Percentiles rank a stretch among this genome's conserved stretches.
These are phyloP conservation scores for Phytophthora boehmeriae DNA, from an alignment of 352 stramenopile species.

Conservation along the genomic window DNA sequence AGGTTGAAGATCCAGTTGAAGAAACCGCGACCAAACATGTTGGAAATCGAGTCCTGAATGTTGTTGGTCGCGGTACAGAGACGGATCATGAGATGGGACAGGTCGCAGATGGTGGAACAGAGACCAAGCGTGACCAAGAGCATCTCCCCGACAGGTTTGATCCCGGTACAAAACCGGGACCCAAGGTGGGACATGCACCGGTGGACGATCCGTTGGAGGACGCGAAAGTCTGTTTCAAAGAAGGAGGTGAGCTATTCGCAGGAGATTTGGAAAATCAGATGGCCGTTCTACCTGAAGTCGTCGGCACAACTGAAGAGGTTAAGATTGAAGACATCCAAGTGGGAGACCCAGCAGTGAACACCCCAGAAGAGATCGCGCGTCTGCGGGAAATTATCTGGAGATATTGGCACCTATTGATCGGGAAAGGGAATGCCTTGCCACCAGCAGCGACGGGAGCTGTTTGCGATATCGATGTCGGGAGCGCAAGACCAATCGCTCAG, in stretches of 20 bases:
- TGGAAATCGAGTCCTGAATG: too few species aligned
- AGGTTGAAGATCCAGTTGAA: too few species aligned
- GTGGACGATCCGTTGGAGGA: too few species aligned
- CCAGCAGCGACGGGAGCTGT: slow-evolving; percentile 19
- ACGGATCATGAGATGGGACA: too few species aligned
- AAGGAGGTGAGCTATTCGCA: slow-evolving; percentile 4
- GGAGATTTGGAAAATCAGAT: slow-evolving; percentile 23
- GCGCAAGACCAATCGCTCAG: slow-evolving; percentile 26
- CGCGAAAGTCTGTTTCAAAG: slow-evolving; percentile 21
- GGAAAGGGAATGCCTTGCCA: slow-evolving; percentile 25
- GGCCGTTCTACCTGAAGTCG: slow-evolving; percentile 24
- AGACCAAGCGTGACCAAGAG: too few species aligned
- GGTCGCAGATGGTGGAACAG: too few species aligned
- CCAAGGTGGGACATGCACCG: too few species aligned
- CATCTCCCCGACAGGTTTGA: too few species aligned
- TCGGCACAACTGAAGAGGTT: background rate
- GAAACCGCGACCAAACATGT: too few species aligned
- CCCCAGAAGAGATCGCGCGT: slow-evolving; percentile 17
- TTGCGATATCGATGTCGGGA: slow-evolving; percentile 40
- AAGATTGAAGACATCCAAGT: slow-evolving; percentile 28
- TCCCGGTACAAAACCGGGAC: too few species aligned
- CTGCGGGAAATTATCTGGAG: slow-evolving; percentile 27
- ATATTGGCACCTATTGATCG: slow-evolving; percentile 23
- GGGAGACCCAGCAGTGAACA: background rate
- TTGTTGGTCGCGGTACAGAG: too few species aligned